These are phyloP conservation scores for Amoeboradix gromovi DNA, from an alignment of 371 early-diverging fungal species.

Conservation along the genomic window DNA sequence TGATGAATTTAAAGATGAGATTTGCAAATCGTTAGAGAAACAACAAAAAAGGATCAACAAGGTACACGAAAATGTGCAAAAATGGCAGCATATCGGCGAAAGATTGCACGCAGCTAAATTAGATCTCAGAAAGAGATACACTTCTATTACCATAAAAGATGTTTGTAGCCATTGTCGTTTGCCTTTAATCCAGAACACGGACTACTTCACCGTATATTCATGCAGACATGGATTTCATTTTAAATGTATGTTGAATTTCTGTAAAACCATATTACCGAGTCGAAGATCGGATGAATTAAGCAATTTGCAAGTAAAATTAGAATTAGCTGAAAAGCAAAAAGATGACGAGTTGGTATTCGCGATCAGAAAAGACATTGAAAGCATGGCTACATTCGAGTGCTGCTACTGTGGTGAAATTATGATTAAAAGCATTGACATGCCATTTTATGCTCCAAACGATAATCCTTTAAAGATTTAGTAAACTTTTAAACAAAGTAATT, in stretches of 20 bases:
- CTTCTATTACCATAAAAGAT: background rate
- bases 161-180: background rate
- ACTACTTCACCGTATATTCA: background rate
- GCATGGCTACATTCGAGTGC: background rate
- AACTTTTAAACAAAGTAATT: too few species aligned
- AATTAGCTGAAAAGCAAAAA: background rate
- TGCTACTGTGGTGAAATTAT: background rate
- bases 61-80: background rate
- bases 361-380: background rate
- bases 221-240: background rate
- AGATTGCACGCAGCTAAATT: background rate
- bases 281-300: background rate
- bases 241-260: background rate
- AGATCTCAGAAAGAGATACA: background rate
- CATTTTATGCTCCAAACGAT: background rate
- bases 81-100: background rate
- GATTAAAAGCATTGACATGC: background rate
- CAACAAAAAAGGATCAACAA: background rate
- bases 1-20: constrained; percentile 46
- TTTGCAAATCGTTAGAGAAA: background rate
- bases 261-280: background rate
- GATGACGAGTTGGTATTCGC: background rate
- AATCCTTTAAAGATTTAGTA: too few species aligned
- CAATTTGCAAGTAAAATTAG: background rate
- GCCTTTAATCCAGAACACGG: background rate